Base-by-base conservation (phyloP, 2,329 filamentous ascomycete species). In the Calonectria hawksworthii region DNA sequence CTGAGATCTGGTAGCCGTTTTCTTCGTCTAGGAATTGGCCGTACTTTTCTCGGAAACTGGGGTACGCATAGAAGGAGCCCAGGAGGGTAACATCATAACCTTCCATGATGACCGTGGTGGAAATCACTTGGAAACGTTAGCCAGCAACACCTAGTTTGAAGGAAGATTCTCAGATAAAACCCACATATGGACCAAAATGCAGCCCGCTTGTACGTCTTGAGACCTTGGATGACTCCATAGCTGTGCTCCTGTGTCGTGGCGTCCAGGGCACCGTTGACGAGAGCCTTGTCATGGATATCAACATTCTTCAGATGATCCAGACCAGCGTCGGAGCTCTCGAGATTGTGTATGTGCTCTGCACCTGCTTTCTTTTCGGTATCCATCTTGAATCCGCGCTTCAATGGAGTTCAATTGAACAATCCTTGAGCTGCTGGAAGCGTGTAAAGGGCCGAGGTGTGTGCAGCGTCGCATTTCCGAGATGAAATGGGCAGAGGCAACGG, bases 71-170 rank as follows among this genome's bases (percentile, higher is more conserved):
- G 80, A 89, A 88, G 23, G 85, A 86, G n/a, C 83, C 76, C n/a
- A 90, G 79, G 0, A 90, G 82, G 41, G 86, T 87, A 2, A 86
- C 84, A 66, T 89, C 88, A 79, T 89, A 89, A 3, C 88, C 88
- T 74, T 89, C 88, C 88, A 89, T 89, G 74, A 89, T 84, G 68
- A 89, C 85, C 4, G 86, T 85, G n/a, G 85, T 85, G 16, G 86
- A 88, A 69, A 88, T 85, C 70, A 84, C 84, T 86, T 61, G 28
- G 34, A 38, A 26, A n/a, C 0, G 21, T 50, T 54, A 21, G 28
- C 28, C n/a, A n/a, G n/a, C n/a, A n/a, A n/a, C n/a, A n/a, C n/a
- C n/a, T n/a, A n/a, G n/a, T n/a, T n/a, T n/a, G n/a, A n/a, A n/a
- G n/a, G 16, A 28, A 16, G 16, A 10, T n/a, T 18, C 21, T 23